Base-by-base conservation (phyloP, 2,329 filamentous ascomycete species). In the Pleomassaria siparia region DNA sequence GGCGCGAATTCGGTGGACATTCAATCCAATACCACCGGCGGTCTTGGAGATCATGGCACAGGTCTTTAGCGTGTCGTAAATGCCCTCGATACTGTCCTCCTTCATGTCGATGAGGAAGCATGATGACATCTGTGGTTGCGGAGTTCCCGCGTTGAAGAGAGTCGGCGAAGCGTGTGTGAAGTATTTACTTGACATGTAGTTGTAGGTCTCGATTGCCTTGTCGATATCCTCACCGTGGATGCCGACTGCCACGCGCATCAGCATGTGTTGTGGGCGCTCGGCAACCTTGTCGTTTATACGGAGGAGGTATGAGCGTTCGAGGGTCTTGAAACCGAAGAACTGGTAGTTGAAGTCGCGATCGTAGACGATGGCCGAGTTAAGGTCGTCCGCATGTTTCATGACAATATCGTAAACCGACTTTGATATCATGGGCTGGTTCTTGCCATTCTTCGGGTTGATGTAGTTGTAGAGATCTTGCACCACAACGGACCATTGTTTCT, bases 1-100 rank as follows among this genome's bases (percentile, higher is more conserved):
- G 53, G 94, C 89, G 73, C 94, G 91, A 65, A 99, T 99, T 66
- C 91, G 87, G 78, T 99, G 94, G 43, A 92, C 86, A 67, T 99
- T 97, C 56, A 99, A 81, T 64, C 94, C 94, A 71, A 99, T 97
- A 72, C 94, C 94, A 72, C 94, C 94, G 61, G 94, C 94, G 76
- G 94, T 97, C 84, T 99, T 99, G 69, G 94, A 99, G 75, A 99
- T 99, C 90, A 99, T 92, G 60, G 94, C 94, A 76, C 94, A 99
- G 1, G 90, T 97, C 85, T 99, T 99, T 62, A 99, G 83, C 15
- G 94, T 99, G 70, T 99, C 94, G 68, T 99, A 99, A 71, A 99
- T 99, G 61, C 94, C 94, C 60, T 99, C 94, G 68, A 99, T 99
- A 74, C 91, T 96, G 77, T 99, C 94, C 43, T 96, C 91, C 80